Base-by-base conservation (phyloP, 2,329 filamentous ascomycete species). In the Ophiocordyceps unilateralis region DNA sequence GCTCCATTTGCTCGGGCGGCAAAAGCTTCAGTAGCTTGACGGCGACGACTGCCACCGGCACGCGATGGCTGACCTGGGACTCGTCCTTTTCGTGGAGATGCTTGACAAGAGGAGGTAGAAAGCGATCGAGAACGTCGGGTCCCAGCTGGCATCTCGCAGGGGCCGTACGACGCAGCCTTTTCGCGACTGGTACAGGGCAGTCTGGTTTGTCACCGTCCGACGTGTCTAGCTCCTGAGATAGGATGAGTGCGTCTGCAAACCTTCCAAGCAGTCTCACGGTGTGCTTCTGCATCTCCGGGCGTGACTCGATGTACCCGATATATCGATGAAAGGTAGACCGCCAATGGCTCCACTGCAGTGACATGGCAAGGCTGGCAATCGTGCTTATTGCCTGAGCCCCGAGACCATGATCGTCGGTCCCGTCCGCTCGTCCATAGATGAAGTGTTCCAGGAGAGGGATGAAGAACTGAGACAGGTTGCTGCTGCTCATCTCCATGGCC, bases 71-170 rank as follows among this genome's bases (percentile, higher is more conserved):
- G 59, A 98, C 89, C 41, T 87, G 88, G 1, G 86, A 80, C 58
- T 98, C 91, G 49, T 96, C 85, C 59, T 95, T 96, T 53, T 93
- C 80, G 53, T 95, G 88, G 23, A 96, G 73, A 56, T 94, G 91
- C 39, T 78, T 75, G n/a, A 81, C 72, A 26, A 98, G 64, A 17
- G 83, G 75, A 1, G 89, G 86, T 32, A 94, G 64, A 52, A 94
- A 83, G 47, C 79, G 78, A 19, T 76, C 74, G 36, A 75, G 72
- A 42, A 96, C 67, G 50, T 94, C 86, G 1, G 74, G 69, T 15
- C 74, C 67, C 28, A 93, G 67, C 57, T 85, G 85, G 10, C 76
- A 64, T 46, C 72, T 61, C 28, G 70, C 68, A 1, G 86, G 86
- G 43, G 87, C 66, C 0, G 81, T 83, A 36, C 61, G 67, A 9